phyloP scores from a whole-genome alignment of 2,329 filamentous ascomycete species.

The Claviceps pazoutovae region DNA sequence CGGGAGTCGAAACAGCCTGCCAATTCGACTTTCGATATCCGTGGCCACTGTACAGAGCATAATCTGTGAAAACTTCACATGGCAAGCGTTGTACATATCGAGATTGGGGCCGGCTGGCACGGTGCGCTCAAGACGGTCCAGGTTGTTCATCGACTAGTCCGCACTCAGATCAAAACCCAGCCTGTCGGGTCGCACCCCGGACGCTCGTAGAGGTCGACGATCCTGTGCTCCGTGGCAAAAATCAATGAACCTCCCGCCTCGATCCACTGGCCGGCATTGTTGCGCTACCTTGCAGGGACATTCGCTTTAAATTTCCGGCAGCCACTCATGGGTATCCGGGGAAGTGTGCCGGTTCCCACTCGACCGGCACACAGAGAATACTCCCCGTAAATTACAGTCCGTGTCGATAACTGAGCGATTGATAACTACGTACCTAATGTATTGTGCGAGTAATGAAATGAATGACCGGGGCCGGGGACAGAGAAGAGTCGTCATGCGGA shows the following conservation, averaged over 20 bases:
- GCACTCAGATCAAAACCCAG: conserved; percentile 9
- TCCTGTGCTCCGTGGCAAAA: neutral
- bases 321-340: conserved; percentile 7
- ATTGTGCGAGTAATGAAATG: conserved; percentile 3
- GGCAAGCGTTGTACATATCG: neutral
- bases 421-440: neutral
- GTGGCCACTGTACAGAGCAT: neutral
- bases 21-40: neutral
- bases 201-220: neutral
- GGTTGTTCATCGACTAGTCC: neutral
- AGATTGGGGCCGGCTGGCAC: neutral
- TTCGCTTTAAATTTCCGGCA: conserved; percentile 1
- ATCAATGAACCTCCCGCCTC: neutral
- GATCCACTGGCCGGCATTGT: neutral
- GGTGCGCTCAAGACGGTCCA: neutral
- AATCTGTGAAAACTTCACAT: neutral
- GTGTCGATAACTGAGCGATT: neutral
- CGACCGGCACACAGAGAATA: conserved; percentile 5
- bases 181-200: conserved; percentile 7
- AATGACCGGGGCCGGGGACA: neutral
- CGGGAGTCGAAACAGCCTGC: neutral
- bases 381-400: conserved; percentile 1
- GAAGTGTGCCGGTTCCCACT: conserved; percentile 9
- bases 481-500: neutral
- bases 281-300: neutral